phyloP scores from a whole-genome alignment of 164 flowering plant species.

The Warburgia ugandensis region DNA sequence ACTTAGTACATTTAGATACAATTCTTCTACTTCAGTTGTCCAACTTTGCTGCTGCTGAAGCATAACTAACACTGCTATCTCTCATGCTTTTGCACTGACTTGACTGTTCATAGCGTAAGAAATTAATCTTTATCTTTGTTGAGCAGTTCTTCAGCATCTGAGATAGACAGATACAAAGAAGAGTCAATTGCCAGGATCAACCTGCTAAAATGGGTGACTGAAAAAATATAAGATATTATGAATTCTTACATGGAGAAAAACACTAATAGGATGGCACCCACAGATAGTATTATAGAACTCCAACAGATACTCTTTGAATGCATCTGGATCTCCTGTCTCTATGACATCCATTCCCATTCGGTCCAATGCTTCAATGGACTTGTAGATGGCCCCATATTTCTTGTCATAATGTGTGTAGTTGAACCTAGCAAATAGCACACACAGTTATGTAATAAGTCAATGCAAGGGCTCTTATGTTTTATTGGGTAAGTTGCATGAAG shows the following conservation, averaged over 20 bases:
- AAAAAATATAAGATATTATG: background rate
- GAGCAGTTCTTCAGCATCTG: conserved; percentile 79
- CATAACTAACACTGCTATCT: conserved; percentile 98
- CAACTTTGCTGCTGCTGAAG: conserved; percentile 86
- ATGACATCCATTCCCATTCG: conserved; percentile 95
- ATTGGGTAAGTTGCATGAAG: no score
- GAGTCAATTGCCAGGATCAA: background rate
- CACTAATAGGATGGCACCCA: conserved; percentile 94
- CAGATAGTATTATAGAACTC: conserved; percentile 90
- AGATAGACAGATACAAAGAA: background rate
- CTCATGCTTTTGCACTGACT: conserved; percentile 79
- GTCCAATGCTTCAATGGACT: conserved; percentile 90
- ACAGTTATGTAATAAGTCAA: background rate
- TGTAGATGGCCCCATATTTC: conserved; percentile 77
- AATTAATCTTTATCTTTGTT: conserved; percentile 63
- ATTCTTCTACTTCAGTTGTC: conserved; percentile 30
- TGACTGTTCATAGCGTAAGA: conserved; percentile 88
- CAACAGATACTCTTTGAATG: conserved; percentile 62
- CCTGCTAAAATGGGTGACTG: background rate
- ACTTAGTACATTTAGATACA: background rate
- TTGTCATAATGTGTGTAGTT: conserved; percentile 68
- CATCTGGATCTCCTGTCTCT: conserved; percentile 86
- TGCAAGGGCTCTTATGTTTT: no score
- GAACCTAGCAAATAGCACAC: conserved; percentile 57
- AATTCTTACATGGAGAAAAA: conserved; percentile 73